Conservation (phyloP, 108 stramenopile species). For the Aurantiochytrium sp. region DNA sequence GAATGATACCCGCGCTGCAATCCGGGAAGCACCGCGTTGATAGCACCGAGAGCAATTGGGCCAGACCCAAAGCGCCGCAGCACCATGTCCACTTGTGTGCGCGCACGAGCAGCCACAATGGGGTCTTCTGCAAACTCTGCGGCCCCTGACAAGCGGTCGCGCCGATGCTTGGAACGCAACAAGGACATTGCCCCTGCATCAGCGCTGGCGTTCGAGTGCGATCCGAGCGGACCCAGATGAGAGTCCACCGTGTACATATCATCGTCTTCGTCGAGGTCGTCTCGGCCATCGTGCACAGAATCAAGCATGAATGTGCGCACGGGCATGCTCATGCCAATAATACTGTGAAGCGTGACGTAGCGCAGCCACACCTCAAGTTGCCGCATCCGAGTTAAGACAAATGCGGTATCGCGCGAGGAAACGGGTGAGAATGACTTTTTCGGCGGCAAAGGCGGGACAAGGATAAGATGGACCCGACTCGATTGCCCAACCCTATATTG, state of each 20-base stretch:
- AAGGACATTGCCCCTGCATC: neutral
- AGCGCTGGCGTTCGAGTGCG: neutral
- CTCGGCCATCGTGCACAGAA: neutral
- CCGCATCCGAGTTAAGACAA: neutral
- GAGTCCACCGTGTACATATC: neutral
- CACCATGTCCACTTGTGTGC: neutral
- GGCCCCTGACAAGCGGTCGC: neutral
- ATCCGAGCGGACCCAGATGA: neutral
- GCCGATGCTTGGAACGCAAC: neutral
- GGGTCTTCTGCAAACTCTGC: neutral
- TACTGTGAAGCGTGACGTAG: neutral
- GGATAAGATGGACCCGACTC: neutral
- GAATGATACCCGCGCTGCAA: neutral
- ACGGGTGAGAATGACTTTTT: neutral
- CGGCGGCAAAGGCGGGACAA: neutral
- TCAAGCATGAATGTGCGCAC: neutral
- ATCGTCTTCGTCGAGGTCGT: neutral
- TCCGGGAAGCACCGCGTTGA: neutral
- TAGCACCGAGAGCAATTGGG: neutral
- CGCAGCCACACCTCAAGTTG: slow-evolving; percentile 8
- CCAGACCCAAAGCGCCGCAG: neutral
- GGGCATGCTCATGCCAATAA: neutral
- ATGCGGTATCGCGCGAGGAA: neutral
- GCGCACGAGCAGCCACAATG: neutral
- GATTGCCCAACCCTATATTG: neutral